Percentiles rank a stretch among this genome's conserved stretches.
These are phyloP conservation scores for Paraurostyla sp. DNA, from an alignment of 73 alveolate species.

Conservation along the genomic window DNA sequence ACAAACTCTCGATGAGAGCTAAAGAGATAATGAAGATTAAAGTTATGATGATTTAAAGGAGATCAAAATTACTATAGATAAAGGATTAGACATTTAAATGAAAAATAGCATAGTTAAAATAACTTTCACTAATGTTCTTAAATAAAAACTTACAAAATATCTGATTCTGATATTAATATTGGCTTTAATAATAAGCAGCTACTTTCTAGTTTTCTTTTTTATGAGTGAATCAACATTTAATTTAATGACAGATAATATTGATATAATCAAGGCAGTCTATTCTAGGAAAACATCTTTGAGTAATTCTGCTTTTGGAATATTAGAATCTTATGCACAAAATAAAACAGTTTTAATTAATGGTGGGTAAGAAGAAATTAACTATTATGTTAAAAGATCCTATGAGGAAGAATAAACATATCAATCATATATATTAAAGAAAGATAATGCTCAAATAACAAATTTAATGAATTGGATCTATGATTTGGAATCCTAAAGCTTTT, in stretches of 20 bases:
- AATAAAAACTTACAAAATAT: background rate
- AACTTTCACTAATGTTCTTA: background rate
- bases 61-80: background rate
- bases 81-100: background rate
- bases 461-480: background rate
- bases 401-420: background rate
- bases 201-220: constrained; percentile 1
- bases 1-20: too few species aligned
- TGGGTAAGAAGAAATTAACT: background rate
- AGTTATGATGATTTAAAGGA: too few species aligned
- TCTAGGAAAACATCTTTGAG: constrained; percentile 2
- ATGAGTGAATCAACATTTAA: background rate
- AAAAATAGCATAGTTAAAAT: background rate
- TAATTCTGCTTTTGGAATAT: background rate
- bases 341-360: constrained; percentile 18
- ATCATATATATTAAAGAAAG: background rate
- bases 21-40: too few species aligned
- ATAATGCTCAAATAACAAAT: background rate
- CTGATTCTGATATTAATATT: background rate
- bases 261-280: background rate
- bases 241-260: background rate
- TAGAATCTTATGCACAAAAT: background rate
- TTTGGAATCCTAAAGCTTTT: background rate
- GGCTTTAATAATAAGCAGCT: constrained; percentile 1
- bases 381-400: background rate